A percentile compares a stretch with the other conserved stretches of the same genome.
Conservation (phyloP, 2,329 filamentous ascomycete species). For the Xylaria sp. region DNA sequence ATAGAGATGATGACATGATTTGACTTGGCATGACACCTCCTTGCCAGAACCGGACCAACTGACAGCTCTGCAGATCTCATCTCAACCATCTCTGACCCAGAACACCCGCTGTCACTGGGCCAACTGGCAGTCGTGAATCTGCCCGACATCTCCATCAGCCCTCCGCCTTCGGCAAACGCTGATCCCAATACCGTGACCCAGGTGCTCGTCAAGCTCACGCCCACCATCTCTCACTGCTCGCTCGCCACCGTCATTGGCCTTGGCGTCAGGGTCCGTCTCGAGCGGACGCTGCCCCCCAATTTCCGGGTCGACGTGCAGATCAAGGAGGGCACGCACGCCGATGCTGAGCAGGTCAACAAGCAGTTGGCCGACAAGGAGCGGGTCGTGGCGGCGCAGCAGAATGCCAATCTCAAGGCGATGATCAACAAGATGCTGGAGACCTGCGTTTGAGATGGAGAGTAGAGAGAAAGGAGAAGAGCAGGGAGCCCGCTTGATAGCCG, state of each 20-base stretch:
- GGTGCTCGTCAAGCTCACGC: slow-evolving; percentile 85
- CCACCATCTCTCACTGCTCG: slow-evolving; percentile 94
- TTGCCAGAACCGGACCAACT: slow-evolving; percentile 16
- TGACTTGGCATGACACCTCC: background rate
- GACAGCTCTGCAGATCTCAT: slow-evolving; percentile 66
- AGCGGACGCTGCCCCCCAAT: slow-evolving; percentile 84
- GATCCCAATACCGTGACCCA: slow-evolving; percentile 56
- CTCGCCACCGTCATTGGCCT: slow-evolving; percentile 94
- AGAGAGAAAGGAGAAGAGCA: too few relatives aligned
- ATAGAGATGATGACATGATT: background rate
- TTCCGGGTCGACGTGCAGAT: slow-evolving; percentile 90
- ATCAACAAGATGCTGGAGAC: slow-evolving; percentile 91
- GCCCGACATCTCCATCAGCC: slow-evolving; percentile 79
- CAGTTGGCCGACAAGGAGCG: slow-evolving; percentile 95
- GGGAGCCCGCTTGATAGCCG: background rate
- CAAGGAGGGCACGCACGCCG: slow-evolving; percentile 92
- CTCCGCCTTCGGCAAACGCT: slow-evolving; percentile 54
- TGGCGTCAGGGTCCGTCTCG: slow-evolving; percentile 83
- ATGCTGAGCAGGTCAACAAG: slow-evolving; percentile 94
- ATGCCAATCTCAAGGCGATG: slow-evolving; percentile 81
- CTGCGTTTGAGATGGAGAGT: slow-evolving; percentile 49
- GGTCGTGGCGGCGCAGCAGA: slow-evolving; percentile 90
- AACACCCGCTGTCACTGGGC: slow-evolving; percentile 90
- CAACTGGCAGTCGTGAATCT: slow-evolving; percentile 93
- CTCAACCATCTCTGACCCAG: slow-evolving; percentile 89